Percentiles rank a stretch among this genome's conserved stretches.
These are phyloP conservation scores for Ustilago curta DNA, from an alignment of 1,284 basidiomycete genomes.

Conservation along the genomic window DNA sequence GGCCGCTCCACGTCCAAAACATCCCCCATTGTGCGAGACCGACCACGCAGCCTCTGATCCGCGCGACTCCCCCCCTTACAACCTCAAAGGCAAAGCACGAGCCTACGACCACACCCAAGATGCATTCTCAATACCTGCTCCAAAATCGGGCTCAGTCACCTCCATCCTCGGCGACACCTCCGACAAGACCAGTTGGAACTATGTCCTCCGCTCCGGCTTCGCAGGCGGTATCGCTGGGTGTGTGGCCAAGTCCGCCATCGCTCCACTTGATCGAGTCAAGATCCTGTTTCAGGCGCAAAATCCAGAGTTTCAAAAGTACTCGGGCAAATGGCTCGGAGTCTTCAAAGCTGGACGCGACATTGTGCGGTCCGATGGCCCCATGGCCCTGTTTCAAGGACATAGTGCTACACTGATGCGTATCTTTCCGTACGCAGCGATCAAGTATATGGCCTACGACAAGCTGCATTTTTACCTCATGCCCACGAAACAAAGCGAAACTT, in stretches of 20 bases:
- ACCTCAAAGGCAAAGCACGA: constrained; percentile 38
- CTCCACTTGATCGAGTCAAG: constrained; percentile 97
- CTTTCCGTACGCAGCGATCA: constrained; percentile 97
- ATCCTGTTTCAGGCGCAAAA: constrained; percentile 98
- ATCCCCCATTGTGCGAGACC: constrained; percentile 53
- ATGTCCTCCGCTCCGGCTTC: constrained; percentile 82
- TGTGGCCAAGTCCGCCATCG: constrained; percentile 94
- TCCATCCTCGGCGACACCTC: constrained; percentile 38
- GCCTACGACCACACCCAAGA: constrained; percentile 26
- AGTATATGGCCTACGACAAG: constrained; percentile 97
- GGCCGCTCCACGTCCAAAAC: constrained; percentile 34
- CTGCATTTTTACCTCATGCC: constrained; percentile 86
- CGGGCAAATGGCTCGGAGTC: constrained; percentile 86
- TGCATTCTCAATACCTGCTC: constrained; percentile 24
- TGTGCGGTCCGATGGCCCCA: constrained; percentile 78
- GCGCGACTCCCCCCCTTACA: constrained; percentile 9
- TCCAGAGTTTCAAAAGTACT: constrained; percentile 90
- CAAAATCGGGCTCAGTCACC: neutral
- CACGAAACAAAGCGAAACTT: constrained; percentile 81
- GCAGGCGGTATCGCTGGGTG: constrained; percentile 94
- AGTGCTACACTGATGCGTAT: constrained; percentile 81
- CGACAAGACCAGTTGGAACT: constrained; percentile 78
- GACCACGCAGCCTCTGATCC: constrained; percentile 44
- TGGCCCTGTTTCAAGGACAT: constrained; percentile 93
- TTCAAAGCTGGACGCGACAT: constrained; percentile 85